Evolutionary conservation across 805 yeast genomes (phyloP), one percentile per base, ranked within the genome.

Genomic region (Wickerhamiella musiphila): DNA sequence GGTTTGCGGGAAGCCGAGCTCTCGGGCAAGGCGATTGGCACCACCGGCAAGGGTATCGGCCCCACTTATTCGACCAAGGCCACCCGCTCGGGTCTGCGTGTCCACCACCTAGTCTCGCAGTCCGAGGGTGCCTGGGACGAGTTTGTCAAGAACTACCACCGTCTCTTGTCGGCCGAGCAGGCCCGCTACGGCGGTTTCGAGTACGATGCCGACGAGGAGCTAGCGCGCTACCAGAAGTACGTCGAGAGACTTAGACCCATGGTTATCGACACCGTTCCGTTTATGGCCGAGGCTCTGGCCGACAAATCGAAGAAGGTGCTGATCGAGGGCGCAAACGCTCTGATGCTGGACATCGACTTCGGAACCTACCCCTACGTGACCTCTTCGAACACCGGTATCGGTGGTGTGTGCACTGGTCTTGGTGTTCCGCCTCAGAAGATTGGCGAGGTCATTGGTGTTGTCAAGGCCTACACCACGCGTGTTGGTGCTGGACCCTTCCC

Each of bases 401-500:
- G 98, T 46, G 98, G 98, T 60, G 96, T 90, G 32, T 64, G 83
- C 49, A 90, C 98, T 24, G 98, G 98, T 40, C 68, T 90, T 43
- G 98, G 96, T 45, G 57, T 90, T 39, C 94, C 96, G n/a, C 98
- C 98, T 45, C 68, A 65, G 43, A 60, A 73, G 40, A 76, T 90
- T 47, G 68, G 65, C 33, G 75, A 82, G 54, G 65, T 83, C 28
- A 82, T 76, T 54, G 98, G 98, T 58, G 98, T 90, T 17, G 96
- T 86, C 29, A 90, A 90, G 65, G 96, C 96, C 26, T 90, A 90
- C 61, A 90, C 98, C 28, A 90, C 98, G 23, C 74, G 98, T 60
- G 98, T 90, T 35, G 98, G 98, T 48, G 96, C 84, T 53, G 98
- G 98, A 43, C 98, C 98, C 20, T 90, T 90, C 78, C 95, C 98